A percentile compares a stretch with the other conserved stretches of the same genome.
Conservation (phyloP, 805 yeast species). For the Helenozyma baotianmanensis region DNA sequence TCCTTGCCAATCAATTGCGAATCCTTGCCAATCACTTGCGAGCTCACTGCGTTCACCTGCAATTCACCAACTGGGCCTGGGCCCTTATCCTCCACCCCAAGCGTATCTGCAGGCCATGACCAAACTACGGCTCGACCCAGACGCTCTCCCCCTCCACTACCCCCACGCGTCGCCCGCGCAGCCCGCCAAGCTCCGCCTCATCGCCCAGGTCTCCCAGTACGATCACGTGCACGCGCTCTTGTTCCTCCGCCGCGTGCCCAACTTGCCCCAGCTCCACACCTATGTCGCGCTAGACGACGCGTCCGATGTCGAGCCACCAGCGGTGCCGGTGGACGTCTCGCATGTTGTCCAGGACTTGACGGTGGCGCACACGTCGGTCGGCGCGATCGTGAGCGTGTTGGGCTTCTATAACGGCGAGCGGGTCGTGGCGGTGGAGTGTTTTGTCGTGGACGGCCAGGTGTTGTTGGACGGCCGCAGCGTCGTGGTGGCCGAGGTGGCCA, state of each 20-base stretch:
- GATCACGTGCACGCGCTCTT: slow-evolving; percentile 9
- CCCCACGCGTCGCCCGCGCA: slow-evolving; percentile 21
- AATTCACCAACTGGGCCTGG: too few relatives aligned
- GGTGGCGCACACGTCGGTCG: slow-evolving; percentile 10
- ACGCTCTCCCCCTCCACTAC: slow-evolving; percentile 14
- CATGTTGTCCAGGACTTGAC: slow-evolving; percentile 10
- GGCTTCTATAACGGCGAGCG: slow-evolving; percentile 29
- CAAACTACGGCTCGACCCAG: slow-evolving; percentile 25
- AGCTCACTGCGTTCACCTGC: too few relatives aligned
- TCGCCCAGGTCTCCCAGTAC: slow-evolving; percentile 27
- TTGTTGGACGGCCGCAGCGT: slow-evolving; percentile 9
- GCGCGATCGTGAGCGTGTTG: slow-evolving; percentile 24
- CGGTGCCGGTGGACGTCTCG: slow-evolving; percentile 5
- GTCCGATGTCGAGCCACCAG: not conserved
- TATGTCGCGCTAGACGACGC: slow-evolving; percentile 10
- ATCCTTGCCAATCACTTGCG: too few relatives aligned
- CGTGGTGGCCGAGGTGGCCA: slow-evolving; percentile 16
- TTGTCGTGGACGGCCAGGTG: slow-evolving; percentile 13
- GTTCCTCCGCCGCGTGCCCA: slow-evolving; percentile 16
- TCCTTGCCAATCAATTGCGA: too few relatives aligned
- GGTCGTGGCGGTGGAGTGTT: slow-evolving; percentile 21
- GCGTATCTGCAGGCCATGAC: slow-evolving; percentile 21
- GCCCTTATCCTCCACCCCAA: too few relatives aligned
- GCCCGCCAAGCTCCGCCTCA: slow-evolving; percentile 20
- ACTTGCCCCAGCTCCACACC: slow-evolving; percentile 12